Conservation (phyloP, 805 yeast genomes). For the Saccharomyces paradoxus region DNA sequence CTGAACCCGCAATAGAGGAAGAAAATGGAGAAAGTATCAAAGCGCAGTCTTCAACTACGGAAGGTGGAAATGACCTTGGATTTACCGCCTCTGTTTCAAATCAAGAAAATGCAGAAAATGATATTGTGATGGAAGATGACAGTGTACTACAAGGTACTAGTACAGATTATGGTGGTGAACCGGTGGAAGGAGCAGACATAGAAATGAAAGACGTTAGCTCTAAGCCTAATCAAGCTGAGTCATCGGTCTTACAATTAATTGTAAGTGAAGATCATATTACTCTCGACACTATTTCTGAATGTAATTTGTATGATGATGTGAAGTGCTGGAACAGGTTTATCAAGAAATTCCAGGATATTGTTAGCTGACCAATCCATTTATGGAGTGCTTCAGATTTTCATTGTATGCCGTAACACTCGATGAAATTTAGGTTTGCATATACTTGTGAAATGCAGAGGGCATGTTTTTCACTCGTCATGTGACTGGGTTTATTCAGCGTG, state of each 20-base stretch:
- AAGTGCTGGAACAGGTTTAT: constrained; percentile 20
- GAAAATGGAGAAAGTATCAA: constrained; percentile 8
- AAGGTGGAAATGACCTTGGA: constrained; percentile 1
- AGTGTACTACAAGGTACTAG: background rate
- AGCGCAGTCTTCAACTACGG: constrained; percentile 2
- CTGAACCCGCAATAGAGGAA: constrained; percentile 20
- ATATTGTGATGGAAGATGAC: constrained; percentile 2
- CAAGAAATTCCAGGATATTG: background rate
- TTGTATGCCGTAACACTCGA: too few species aligned
- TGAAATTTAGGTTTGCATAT: too few species aligned
- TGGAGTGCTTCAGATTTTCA: too few species aligned
- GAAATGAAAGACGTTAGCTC: background rate
- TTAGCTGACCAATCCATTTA: background rate
- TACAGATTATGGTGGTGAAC: constrained; percentile 1
- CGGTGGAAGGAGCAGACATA: background rate
- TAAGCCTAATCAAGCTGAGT: background rate
- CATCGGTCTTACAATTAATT: constrained; percentile 11
- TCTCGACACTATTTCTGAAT: constrained; percentile 12
- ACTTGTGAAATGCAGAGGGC: too few species aligned
- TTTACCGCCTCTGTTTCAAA: background rate
- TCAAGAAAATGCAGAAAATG: background rate
- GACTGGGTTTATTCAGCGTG: too few species aligned
- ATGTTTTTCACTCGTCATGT: too few species aligned
- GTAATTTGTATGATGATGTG: constrained; percentile 19
- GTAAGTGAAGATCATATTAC: constrained; percentile 26